Percentiles rank a stretch among this genome's conserved stretches.
Conservation (phyloP, 345 rosid genomes). For the Conringia planisiliqua region DNA sequence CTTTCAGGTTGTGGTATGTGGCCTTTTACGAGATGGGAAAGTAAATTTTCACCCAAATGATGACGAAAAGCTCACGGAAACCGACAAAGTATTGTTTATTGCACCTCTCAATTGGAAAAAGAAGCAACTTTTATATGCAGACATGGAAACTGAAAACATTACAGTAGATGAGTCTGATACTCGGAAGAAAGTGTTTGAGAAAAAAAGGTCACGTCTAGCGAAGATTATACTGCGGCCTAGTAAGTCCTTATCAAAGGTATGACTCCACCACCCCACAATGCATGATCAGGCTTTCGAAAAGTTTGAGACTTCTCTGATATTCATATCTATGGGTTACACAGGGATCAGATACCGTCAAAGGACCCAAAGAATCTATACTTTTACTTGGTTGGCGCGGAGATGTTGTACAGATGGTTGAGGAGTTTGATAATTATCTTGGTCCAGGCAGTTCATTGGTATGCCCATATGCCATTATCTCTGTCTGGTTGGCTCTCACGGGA, state of each 20-base stretch:
- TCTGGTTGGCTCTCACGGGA: background rate
- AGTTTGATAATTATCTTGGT: constrained; percentile 95
- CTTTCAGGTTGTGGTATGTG: constrained; percentile 88
- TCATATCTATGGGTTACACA: constrained; percentile 30
- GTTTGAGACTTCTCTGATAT: constrained; percentile 1
- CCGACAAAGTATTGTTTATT: constrained; percentile 82
- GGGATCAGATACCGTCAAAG: constrained; percentile 65
- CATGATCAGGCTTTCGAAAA: background rate
- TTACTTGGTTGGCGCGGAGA: constrained; percentile 96
- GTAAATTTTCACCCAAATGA: constrained; percentile 82
- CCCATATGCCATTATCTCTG: constrained; percentile 4
- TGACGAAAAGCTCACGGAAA: constrained; percentile 61
- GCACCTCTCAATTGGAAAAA: constrained; percentile 66
- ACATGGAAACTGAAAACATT: constrained; percentile 34
- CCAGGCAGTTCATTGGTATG: constrained; percentile 89
- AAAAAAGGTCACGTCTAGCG: constrained; percentile 43
- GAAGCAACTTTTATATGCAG: constrained; percentile 44
- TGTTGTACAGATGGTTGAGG: constrained; percentile 81
- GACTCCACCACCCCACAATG: constrained; percentile 10
- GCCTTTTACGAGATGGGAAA: constrained; percentile 71
- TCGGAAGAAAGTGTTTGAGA: constrained; percentile 41
- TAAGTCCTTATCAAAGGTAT: constrained; percentile 69
- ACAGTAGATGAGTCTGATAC: constrained; percentile 35
- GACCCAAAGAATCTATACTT: constrained; percentile 82
- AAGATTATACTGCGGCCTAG: constrained; percentile 53